Base-by-base conservation (phyloP, 306 rosid genomes). In the Mimosa pudica region DNA sequence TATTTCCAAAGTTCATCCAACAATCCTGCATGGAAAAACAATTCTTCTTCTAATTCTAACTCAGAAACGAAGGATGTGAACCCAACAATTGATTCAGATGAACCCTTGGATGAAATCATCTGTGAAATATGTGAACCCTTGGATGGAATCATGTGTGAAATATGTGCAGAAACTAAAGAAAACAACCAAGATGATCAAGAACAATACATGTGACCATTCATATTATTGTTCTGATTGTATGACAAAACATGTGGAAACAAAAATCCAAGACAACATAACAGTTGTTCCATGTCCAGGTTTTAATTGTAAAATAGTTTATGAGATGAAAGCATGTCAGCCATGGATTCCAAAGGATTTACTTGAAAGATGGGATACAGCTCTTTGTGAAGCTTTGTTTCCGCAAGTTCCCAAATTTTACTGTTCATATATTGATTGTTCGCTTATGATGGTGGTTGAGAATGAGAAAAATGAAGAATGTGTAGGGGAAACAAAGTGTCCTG, bases 371-470 rank as follows among this genome's bases (percentile, higher is more conserved):
- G 85, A 62, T 6, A 51, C 47, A 16, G 90, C 87, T 0, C 30
- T 90, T 14, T 82, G 88, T 74, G 88, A 82, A 80, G 73, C 83
- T 5, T 41, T 69, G 49, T 55, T 90, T 48, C 69, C 33, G 1
- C 54, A 57, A 16, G 60, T 71, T 7, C 79, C 76, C 14, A 85
- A 76, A 33, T 72, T 86, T 32, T 82, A 87, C 12, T 92, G 97
- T 38, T 96, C 93, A 0, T 90, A 45, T 35, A 84, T 63, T 87
- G 92, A 89, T 54, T 92, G 93, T 75, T 88, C 93, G 2, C 92
- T 79, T 3, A 76, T 82, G 89, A 45, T 81, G 82, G 52, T 85
- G 38, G 17, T 71, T 20, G 88, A 75, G 0, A 5, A 81, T 0
- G 74, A 82, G 0, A 6, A 8, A 10, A 85, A 8, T 8, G 33